These are phyloP conservation scores for Pseudogymnoascus sp. DNA, from an alignment of 2,329 filamentous ascomycete species.

Conservation along the genomic window DNA sequence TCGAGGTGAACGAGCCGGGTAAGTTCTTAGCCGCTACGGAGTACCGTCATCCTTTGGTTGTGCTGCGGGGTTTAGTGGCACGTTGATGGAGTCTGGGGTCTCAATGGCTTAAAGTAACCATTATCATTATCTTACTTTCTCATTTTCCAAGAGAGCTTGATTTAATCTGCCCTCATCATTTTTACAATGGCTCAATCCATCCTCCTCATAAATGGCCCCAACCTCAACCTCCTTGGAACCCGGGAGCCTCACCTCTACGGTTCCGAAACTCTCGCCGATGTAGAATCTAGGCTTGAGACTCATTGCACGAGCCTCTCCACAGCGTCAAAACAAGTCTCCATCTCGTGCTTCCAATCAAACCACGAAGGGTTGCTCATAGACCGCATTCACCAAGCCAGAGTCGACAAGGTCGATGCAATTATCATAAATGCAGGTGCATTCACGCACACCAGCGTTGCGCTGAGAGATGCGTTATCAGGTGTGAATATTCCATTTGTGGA, in stretches of 20 bases:
- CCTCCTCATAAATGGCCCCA: slow-evolving; percentile 74
- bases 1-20: background rate
- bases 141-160: background rate
- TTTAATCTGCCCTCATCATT: background rate
- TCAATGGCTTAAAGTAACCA: background rate
- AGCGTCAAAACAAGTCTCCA: slow-evolving; percentile 24
- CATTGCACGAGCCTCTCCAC: background rate
- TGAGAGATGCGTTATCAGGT: slow-evolving; percentile 66
- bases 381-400: slow-evolving; percentile 61
- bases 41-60: background rate
- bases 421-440: slow-evolving; percentile 71
- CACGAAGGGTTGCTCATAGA: slow-evolving; percentile 70
- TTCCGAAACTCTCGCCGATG: slow-evolving; percentile 56
- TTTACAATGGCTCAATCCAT: slow-evolving; percentile 40
- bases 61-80: background rate
- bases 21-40: background rate
- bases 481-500: slow-evolving; percentile 69
- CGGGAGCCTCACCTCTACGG: slow-evolving; percentile 71
- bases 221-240: slow-evolving; percentile 71
- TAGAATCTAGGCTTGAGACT: slow-evolving; percentile 35
- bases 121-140: background rate
- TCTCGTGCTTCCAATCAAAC: slow-evolving; percentile 67
- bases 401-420: slow-evolving; percentile 51
- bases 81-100: background rate
- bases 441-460: slow-evolving; percentile 69